Percentiles rank a stretch among this genome's conserved stretches.
Conservation (phyloP, 345 rosid genomes). For the Hibiscus trionum region DNA sequence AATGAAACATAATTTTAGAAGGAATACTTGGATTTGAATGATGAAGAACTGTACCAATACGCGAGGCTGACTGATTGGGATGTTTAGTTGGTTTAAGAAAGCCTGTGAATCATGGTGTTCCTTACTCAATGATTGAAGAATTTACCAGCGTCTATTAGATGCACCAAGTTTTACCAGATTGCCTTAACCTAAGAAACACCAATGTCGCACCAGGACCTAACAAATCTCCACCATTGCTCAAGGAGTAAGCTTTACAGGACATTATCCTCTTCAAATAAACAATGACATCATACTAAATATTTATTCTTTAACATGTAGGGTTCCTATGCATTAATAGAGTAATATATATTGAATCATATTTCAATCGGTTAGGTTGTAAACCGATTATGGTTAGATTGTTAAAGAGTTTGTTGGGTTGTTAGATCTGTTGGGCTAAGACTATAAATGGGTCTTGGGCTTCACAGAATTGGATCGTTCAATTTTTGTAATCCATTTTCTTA, state of each 20-base stretch:
- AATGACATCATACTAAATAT: not conserved
- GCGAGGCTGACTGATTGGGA: constrained; percentile 39
- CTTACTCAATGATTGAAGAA: constrained; percentile 59
- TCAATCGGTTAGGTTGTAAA: too few relatives aligned
- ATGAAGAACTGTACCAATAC: constrained; percentile 42
- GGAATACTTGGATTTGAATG: constrained; percentile 30
- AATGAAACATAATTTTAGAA: constrained; percentile 11
- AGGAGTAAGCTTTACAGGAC: constrained; percentile 17
- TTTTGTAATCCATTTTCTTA: too few relatives aligned
- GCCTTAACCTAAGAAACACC: constrained; percentile 29
- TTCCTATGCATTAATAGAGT: too few relatives aligned
- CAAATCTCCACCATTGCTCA: constrained; percentile 31
- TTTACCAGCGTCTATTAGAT: constrained; percentile 51
- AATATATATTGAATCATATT: too few relatives aligned
- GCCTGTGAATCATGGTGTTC: constrained; percentile 46
- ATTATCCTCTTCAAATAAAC: not conserved
- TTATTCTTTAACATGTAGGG: constrained; percentile 10
- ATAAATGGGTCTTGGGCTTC: too few relatives aligned
- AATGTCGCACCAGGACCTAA: constrained; percentile 19
- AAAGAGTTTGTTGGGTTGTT: too few relatives aligned
- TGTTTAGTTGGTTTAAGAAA: constrained; percentile 44
- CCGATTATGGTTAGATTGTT: too few relatives aligned
- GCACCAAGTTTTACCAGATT: constrained; percentile 53
- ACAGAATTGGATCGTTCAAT: too few relatives aligned
- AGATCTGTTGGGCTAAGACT: too few relatives aligned